Percentiles rank a stretch among this genome's conserved stretches.
Evolutionary conservation across 2,329 filamentous ascomycete genomes (phyloP).

Genomic region (Aspergillus pseudoglaucus): DNA sequence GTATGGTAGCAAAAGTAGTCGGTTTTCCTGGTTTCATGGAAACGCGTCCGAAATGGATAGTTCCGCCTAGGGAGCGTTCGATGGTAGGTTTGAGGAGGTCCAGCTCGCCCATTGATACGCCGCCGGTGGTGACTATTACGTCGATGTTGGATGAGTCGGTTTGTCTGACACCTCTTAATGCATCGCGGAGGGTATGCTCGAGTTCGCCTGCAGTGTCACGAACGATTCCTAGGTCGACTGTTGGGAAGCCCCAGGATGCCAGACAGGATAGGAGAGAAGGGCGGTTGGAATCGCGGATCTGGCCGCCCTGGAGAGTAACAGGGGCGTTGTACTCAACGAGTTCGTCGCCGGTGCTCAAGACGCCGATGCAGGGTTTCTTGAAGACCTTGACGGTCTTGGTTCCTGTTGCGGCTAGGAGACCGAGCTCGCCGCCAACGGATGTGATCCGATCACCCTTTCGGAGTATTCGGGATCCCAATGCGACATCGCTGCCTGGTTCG

Average conservation of each 20-base stretch:
- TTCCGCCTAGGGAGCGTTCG: conserved; percentile 80
- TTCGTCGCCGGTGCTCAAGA: conserved; percentile 92
- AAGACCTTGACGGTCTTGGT: conserved; percentile 65
- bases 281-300: conserved; percentile 90
- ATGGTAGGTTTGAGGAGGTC: conserved; percentile 95
- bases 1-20: conserved; percentile 89
- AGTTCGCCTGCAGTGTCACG: conserved; percentile 54
- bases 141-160: conserved; percentile 51
- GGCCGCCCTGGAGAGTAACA: conserved; percentile 62
- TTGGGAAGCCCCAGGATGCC: conserved; percentile 66
- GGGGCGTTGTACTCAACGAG: conserved; percentile 66
- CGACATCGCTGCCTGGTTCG: conserved; percentile 83
- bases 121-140: conserved; percentile 83
- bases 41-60: conserved; percentile 92
- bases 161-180: conserved; percentile 52
- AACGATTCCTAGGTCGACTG: conserved; percentile 80
- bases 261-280: conserved; percentile 78
- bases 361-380: conserved; percentile 69
- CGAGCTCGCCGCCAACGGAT: conserved; percentile 82
- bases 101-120: conserved; percentile 95
- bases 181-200: conserved; percentile 69
- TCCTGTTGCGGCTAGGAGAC: conserved; percentile 79
- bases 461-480: conserved; percentile 63
- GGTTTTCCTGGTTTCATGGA: conserved; percentile 98
- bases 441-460: conserved; percentile 75